Evolutionary conservation across 352 stramenopile genomes (phyloP), one percentile per base, ranked within the genome.

Genomic region (Phytophthora sansomeana): DNA sequence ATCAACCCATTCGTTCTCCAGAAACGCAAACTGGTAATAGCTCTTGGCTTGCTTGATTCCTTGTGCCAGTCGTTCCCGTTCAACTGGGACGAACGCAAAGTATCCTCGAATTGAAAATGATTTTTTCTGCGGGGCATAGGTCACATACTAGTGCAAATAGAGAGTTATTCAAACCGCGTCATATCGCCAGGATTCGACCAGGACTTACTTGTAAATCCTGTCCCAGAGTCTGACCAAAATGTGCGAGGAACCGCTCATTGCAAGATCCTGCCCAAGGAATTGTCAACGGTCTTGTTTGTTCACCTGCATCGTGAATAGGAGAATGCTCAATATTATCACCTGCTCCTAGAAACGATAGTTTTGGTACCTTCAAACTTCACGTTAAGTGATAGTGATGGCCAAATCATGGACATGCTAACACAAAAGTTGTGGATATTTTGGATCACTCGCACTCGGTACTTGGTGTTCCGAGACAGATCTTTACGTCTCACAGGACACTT

Each of bases 11-110:
- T 78, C 57, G 52, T 90, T 89, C 19, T 80, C 72, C 36, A 93
- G 71, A 53, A 87, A 95, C 0, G 75, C 59, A 55, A 82, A 91
- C 53, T 95, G 86, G 56, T 95, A 95, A 62, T 88, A 92, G 19
- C 67, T 66, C 48, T 72, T 79, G 13, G 84, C 86, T 48, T 95
- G 82, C 44, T 86, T 75, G 54, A 91, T 67, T 55, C 72, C 67
- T 50, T 76, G 62, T 5, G 46, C 59, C 11, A 74, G 54, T 19
- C 63, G 47, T 50, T 83, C 74, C 10, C 49, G 66, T 32, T 67
- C 68, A 50, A 78, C 60, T 46, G 72, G 75, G 33, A 93, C 62
- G 11, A 90, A 56, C 13, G 76, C 72, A 16, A 85, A 61, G 46
- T 90, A 92, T 33, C 85, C 83, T 55, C 74, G 74, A 28, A 90